Evolutionary conservation across 148 eudicot genomes (phyloP), one percentile per base, ranked within the genome.

Genomic region (Chenopodium formosanum): DNA sequence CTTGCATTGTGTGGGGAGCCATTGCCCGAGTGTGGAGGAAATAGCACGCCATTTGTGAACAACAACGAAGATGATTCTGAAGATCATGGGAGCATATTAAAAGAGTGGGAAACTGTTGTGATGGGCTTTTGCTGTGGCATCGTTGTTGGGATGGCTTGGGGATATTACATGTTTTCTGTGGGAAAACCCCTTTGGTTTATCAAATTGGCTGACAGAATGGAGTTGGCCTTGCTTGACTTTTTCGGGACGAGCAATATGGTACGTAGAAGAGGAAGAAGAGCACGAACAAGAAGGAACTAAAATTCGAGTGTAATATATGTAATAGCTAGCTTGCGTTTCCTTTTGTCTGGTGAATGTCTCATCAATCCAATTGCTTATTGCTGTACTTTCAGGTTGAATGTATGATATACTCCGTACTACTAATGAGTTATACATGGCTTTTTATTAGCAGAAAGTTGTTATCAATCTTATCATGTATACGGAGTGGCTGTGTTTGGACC

Each of bases 1-100:
- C 34, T 46, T 5, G 85, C 66, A 32, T 80, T 87, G 31, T 87
- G 85, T 34, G 85, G 85, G 23, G 20, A 67, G 12, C 85, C 86
- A 23, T 73, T 83, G 77, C 48, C 82, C 0, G 82, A 76, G 25
- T 83, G 86, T 65, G 67, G 74, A 27, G 48, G 56, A 31, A 50
- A 50, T 31, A 32, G 19, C n/a, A 19, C 34, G 9, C 64, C 69
- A 23, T 19, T 14, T 4, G 62, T 13, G 4, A 56, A 3, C 7
- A 62, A 69, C 17, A 25, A 66, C 50, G 44, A 37, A 37, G 60
- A 66, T 23, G 79, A 25, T 25, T 25, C 1, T 20, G 48, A 22
- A 56, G 48, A 9, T n/a, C 73, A 78, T 5, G 71, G 16, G 2
- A 17, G 78, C 60, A 79, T 76, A 66, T 77, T 76, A 13, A 56